phyloP scores from a whole-genome alignment of 768 basidiomycete species.

The Auricularia heimuer region DNA sequence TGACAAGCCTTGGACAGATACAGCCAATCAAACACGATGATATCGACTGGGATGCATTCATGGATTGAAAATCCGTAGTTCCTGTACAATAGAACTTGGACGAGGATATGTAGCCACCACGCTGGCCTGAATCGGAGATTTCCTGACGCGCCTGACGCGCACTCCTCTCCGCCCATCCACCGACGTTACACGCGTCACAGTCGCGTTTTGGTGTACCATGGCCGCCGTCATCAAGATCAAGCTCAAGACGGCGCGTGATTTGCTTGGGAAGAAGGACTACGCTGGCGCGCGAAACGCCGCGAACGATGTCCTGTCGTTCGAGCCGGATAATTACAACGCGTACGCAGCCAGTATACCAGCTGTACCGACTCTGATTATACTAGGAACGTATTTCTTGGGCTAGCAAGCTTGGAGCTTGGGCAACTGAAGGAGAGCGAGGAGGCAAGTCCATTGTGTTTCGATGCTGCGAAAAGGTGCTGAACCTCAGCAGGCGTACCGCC shows the following conservation, averaged over 20 bases:
- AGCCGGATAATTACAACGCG: slow-evolving; percentile 83
- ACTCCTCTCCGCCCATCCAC: too few relatives aligned
- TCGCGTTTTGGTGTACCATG: slow-evolving; percentile 5
- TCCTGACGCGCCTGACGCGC: too few relatives aligned
- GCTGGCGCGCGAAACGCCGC: slow-evolving; percentile 56
- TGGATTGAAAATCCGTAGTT: neutral
- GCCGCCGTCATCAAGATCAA: slow-evolving; percentile 49
- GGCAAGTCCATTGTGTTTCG: slow-evolving; percentile 38
- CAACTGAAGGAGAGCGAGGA: slow-evolving; percentile 70
- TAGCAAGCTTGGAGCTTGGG: slow-evolving; percentile 69
- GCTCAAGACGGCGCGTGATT: slow-evolving; percentile 72
- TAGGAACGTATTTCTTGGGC: slow-evolving; percentile 78
- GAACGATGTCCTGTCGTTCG: slow-evolving; percentile 56
- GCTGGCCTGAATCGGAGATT: too few relatives aligned
- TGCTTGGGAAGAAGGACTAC: slow-evolving; percentile 68
- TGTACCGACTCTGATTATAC: neutral
- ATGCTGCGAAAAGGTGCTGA: neutral
- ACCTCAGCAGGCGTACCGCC: slow-evolving; percentile 49
- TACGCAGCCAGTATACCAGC: slow-evolving; percentile 29
- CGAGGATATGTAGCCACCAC: too few relatives aligned
- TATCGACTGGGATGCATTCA: neutral
- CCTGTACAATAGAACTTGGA: too few relatives aligned
- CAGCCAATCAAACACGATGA: neutral
- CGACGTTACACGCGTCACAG: too few relatives aligned
- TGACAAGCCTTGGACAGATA: neutral